phyloP scores from a whole-genome alignment of 306 rosid genomes.

The Carpinus fangiana region DNA sequence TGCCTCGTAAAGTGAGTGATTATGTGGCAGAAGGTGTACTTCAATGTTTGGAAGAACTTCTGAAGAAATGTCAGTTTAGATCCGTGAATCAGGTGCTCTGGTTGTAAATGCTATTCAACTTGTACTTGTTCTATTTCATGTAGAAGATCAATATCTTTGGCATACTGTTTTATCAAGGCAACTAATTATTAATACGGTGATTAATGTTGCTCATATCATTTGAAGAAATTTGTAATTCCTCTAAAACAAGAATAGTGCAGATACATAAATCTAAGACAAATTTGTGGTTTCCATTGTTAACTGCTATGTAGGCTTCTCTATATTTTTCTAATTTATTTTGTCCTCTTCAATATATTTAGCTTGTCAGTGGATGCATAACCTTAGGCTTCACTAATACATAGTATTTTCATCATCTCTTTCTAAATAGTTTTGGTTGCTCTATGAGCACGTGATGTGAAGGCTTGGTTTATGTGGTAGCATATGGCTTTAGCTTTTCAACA shows the following conservation, averaged over 20 bases:
- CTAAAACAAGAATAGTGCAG: not conserved
- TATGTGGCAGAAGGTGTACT: slow-evolving; percentile 84
- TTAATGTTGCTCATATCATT: not conserved
- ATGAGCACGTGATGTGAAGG: not conserved
- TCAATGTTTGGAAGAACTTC: slow-evolving; percentile 78
- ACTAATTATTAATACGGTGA: not conserved
- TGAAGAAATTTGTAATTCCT: not conserved
- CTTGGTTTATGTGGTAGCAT: not conserved
- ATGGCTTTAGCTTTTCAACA: not conserved
- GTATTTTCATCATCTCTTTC: not conserved
- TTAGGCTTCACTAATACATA: not conserved
- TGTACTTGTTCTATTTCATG: slow-evolving; percentile 1
- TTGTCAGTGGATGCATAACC: not conserved
- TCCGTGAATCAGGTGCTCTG: slow-evolving; percentile 82
- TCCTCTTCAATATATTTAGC: not conserved
- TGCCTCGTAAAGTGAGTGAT: slow-evolving; percentile 60
- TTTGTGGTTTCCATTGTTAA: not conserved
- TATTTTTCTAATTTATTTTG: not conserved
- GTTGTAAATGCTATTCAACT: slow-evolving; percentile 23
- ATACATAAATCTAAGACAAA: not conserved
- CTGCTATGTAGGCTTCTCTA: not conserved
- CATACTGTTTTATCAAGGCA: not conserved
- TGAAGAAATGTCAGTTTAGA: slow-evolving; percentile 70
- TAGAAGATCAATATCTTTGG: not conserved
- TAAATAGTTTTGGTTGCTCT: not conserved